These are phyloP conservation scores for Bruguiera sexangula DNA, from an alignment of 345 rosid genomes.

Conservation along the genomic window DNA sequence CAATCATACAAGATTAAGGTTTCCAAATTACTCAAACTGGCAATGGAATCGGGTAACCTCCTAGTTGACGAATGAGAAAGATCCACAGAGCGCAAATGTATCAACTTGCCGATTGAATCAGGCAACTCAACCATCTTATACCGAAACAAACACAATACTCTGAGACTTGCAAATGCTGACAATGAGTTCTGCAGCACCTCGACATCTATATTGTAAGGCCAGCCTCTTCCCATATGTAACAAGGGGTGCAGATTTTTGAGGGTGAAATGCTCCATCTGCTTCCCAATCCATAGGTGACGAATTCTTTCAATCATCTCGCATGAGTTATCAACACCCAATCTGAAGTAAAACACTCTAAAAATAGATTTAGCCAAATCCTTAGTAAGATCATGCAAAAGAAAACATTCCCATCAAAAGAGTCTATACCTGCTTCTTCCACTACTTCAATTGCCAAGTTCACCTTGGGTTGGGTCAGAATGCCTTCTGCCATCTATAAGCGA, in stretches of 20 bases:
- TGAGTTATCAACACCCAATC: neutral
- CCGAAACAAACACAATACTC: neutral
- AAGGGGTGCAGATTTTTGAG: neutral
- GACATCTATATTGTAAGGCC: neutral
- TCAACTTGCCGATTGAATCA: neutral
- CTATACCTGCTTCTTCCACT: neutral
- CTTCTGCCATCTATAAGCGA: slow-evolving; percentile 18
- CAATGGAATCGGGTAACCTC: neutral
- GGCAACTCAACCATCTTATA: neutral
- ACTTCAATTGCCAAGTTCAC: slow-evolving; percentile 11
- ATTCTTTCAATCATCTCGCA: neutral
- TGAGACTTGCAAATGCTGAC: no score
- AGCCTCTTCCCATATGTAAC: neutral
- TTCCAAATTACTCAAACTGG: neutral
- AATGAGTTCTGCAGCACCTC: neutral
- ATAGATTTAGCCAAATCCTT: slow-evolving; percentile 16
- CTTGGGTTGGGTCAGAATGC: slow-evolving; percentile 3
- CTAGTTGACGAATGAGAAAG: no score
- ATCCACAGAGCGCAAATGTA: neutral
- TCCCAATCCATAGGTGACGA: neutral
- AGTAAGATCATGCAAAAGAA: slow-evolving; percentile 15
- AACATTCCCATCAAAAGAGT: slow-evolving; percentile 4
- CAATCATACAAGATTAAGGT: neutral
- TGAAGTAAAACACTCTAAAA: slow-evolving; percentile 12
- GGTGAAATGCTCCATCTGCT: no score